A percentile compares a stretch with the other conserved stretches of the same genome.
phyloP scores from a whole-genome alignment of 805 yeast species.

The Suhomyces emberorum region DNA sequence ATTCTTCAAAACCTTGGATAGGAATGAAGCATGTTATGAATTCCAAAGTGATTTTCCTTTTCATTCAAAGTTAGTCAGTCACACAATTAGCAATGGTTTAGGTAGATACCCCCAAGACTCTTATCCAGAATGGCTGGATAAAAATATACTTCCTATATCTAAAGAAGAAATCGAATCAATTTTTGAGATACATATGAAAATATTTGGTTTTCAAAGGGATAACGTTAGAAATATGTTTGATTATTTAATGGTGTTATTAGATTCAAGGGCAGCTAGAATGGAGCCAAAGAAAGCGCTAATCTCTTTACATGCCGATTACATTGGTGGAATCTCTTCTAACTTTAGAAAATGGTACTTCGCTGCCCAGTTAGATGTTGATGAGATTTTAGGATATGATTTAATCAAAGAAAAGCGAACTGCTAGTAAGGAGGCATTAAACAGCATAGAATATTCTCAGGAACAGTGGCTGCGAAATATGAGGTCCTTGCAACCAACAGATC shows the following conservation, averaged over 20 bases:
- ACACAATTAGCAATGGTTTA: no score
- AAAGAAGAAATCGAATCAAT: slow-evolving; percentile 54
- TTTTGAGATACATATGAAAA: slow-evolving; percentile 47
- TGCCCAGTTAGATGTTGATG: slow-evolving; percentile 62
- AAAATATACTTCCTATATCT: slow-evolving; percentile 44
- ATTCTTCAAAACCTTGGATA: no score
- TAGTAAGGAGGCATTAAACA: slow-evolving; percentile 8
- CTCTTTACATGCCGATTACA: slow-evolving; percentile 68
- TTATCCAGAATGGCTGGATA: slow-evolving; percentile 53
- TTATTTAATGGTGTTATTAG: slow-evolving; percentile 56
- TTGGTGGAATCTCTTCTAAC: slow-evolving; percentile 68
- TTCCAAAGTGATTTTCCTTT: no score
- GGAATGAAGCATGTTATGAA: no score
- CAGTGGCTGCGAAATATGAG: slow-evolving; percentile 56
- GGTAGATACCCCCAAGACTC: no score
- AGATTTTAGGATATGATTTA: slow-evolving; percentile 38
- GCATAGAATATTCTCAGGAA: slow-evolving; percentile 36
- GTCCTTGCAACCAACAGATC: slow-evolving; percentile 48
- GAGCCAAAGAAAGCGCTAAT: slow-evolving; percentile 52
- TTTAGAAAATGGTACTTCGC: slow-evolving; percentile 78
- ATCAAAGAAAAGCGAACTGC: slow-evolving; percentile 16
- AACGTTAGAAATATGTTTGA: slow-evolving; percentile 66
- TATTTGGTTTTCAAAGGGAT: slow-evolving; percentile 70
- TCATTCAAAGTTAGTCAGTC: no score
- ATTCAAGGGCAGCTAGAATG: slow-evolving; percentile 68